phyloP scores from a whole-genome alignment of 345 rosid genomes.

The Laguncularia racemosa region DNA sequence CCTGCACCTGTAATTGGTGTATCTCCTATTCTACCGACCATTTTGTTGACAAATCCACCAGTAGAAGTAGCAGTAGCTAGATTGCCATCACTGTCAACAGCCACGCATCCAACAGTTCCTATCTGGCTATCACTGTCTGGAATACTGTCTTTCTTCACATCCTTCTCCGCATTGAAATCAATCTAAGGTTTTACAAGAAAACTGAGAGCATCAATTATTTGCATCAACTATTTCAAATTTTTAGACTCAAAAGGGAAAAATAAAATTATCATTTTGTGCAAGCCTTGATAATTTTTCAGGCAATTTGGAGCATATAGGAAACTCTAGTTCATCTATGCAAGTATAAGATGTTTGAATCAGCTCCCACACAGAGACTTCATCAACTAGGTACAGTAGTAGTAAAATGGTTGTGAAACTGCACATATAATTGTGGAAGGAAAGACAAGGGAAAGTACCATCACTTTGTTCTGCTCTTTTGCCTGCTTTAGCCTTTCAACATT shows the following conservation, averaged over 20 bases:
- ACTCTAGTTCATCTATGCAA: no score
- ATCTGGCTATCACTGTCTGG: constrained; percentile 45
- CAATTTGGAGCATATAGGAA: no score
- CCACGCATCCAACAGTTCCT: constrained; percentile 97
- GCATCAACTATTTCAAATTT: no score
- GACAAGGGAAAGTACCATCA: constrained; percentile 7
- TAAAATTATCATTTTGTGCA: not conserved
- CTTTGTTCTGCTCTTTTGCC: constrained; percentile 62
- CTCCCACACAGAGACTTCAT: not conserved
- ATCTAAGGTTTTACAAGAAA: constrained; percentile 30
- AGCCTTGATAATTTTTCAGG: no score
- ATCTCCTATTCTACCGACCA: constrained; percentile 95
- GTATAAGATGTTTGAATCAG: no score
- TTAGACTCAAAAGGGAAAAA: no score
- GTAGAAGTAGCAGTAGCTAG: constrained; percentile 93
- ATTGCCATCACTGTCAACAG: constrained; percentile 71
- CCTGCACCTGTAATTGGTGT: constrained; percentile 93
- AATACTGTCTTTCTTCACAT: constrained; percentile 9
- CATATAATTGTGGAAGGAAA: not conserved
- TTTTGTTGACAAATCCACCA: constrained; percentile 86
- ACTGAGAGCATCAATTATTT: not conserved
- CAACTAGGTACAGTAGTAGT: not conserved
- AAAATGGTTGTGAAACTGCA: not conserved
- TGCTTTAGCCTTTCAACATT: constrained; percentile 72
- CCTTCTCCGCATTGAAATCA: constrained; percentile 41